Evolutionary conservation across 2,329 filamentous ascomycete species (phyloP), one percentile per base, ranked within the genome.

Genomic region (Aquanectria penicillioides): DNA sequence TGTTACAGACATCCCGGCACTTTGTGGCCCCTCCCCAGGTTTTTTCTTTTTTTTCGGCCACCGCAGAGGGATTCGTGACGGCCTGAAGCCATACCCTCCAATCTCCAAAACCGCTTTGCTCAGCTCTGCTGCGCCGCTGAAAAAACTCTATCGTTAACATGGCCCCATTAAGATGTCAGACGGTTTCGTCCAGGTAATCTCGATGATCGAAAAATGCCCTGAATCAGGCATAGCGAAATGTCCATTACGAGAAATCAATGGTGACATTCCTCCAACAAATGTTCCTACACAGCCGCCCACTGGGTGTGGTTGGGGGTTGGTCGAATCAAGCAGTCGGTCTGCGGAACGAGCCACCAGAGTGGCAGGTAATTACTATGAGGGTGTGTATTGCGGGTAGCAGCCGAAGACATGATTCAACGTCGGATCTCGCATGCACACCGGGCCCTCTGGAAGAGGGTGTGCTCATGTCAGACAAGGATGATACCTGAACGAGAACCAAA

Each of bases 361-460:
- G 48, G 48, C 36, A 18, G 48, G 22, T 26, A 22, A 20, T 26
- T 23, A 33, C 34, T 11, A 25, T 18, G 17, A 26, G n/a, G 46
- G 29, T 28, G 29, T 26, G 31, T 49, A 33, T 38, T 17, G 15
- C 34, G 18, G 29, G 23, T 37, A 20, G 29, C 38, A 10, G 47
- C 34, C 23, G 8, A 22, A 31, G 34, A 28, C 46, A 25, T 49
- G 23, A 49, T 37, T 37, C 47, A 40, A 29, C 17, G 47, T 40
- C 47, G 34, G 47, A 50, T 50, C 47, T 50, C 47, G 47, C 47
- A 50, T 50, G 34, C n/a, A 31, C 47, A 36, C 38, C 34, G 22
- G 47, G 22, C 37, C 34, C 10, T 33, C 46, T 28, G 10, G 26
- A 20, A 28, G 23, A 49, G 25, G 47, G 33, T 29, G 23, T 50